Evolutionary conservation across 768 basidiomycete species (phyloP).

Genomic region (Mycena crocata): DNA sequence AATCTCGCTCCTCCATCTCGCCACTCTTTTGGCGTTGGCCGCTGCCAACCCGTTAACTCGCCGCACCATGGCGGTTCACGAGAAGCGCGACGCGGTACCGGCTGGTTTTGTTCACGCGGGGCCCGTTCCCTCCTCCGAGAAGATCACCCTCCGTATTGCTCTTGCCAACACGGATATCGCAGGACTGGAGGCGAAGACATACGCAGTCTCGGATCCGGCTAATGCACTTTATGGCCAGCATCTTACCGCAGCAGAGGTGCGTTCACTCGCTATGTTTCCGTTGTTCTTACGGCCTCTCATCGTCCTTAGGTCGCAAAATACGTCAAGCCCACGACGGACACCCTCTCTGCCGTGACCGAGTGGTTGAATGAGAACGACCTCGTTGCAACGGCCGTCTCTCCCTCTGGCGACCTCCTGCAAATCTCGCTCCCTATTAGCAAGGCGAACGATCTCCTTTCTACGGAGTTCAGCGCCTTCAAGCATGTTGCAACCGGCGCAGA

Average conservation of each 20-base stretch:
- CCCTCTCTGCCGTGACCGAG: conserved; percentile 17
- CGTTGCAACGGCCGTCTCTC: conserved; percentile 49
- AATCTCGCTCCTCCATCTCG: conserved; percentile 13
- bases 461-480: conserved; percentile 51
- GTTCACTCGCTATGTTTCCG: neutral
- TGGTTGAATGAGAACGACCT: conserved; percentile 61
- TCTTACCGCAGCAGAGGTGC: conserved; percentile 56
- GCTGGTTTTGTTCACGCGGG: conserved; percentile 12
- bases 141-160: conserved; percentile 45
- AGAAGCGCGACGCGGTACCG: conserved; percentile 10
- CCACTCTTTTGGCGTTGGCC: conserved; percentile 3
- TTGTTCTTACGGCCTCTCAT: neutral
- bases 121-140: neutral
- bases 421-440: conserved; percentile 50
- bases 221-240: conserved; percentile 45
- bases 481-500: conserved; percentile 49
- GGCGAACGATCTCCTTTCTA: conserved; percentile 61
- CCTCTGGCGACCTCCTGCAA: conserved; percentile 41
- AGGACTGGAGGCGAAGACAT: conserved; percentile 44
- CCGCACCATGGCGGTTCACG: conserved; percentile 12
- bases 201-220: conserved; percentile 45
- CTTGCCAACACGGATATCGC: conserved; percentile 26
- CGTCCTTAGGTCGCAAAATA: neutral
- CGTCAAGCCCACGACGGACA: conserved; percentile 10
- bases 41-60: conserved; percentile 15